Evolutionary conservation across 768 basidiomycete species (phyloP).

Genomic region (Amanita pseudoporphyria): DNA sequence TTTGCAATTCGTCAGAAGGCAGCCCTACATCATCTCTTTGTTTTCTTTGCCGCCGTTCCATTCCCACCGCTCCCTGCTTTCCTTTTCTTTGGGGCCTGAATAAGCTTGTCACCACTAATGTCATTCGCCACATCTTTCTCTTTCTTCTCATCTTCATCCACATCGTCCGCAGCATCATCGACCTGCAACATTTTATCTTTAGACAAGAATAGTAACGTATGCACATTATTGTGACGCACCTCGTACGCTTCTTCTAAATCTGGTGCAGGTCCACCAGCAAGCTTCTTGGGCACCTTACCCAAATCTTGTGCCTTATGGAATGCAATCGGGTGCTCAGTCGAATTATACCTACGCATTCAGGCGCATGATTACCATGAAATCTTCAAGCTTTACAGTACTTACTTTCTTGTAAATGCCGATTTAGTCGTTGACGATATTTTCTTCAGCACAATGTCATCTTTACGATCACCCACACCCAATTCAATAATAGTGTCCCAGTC

Average conservation of each 20-base stretch:
- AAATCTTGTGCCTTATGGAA: slow-evolving; percentile 86
- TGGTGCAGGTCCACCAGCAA: slow-evolving; percentile 64
- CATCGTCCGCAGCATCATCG: slow-evolving; percentile 39
- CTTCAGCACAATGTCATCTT: slow-evolving; percentile 69
- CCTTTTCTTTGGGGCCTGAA: slow-evolving; percentile 31
- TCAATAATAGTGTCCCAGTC: slow-evolving; percentile 98
- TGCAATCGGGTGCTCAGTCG: slow-evolving; percentile 83
- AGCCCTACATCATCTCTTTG: slow-evolving; percentile 2
- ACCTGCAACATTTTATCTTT: slow-evolving; percentile 18
- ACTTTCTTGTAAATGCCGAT: slow-evolving; percentile 80
- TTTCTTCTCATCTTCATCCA: slow-evolving; percentile 39
- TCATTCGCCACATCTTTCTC: slow-evolving; percentile 19
- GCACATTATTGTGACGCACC: slow-evolving; percentile 31
- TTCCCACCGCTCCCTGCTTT: slow-evolving; percentile 19
- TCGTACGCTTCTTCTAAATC: slow-evolving; percentile 92
- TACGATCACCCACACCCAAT: slow-evolving; percentile 76
- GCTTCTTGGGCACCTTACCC: slow-evolving; percentile 73
- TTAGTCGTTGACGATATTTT: slow-evolving; percentile 79
- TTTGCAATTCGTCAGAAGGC: too few relatives aligned
- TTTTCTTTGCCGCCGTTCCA: slow-evolving; percentile 1
- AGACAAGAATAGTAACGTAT: background rate
- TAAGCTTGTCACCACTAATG: slow-evolving; percentile 25
- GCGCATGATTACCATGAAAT: background rate
- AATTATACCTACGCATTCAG: slow-evolving; percentile 66
- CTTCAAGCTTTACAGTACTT: slow-evolving; percentile 16